A percentile compares a stretch with the other conserved stretches of the same genome.
These are phyloP conservation scores for Xylaria sp. DNA, from an alignment of 2,329 filamentous ascomycete species.

Conservation along the genomic window DNA sequence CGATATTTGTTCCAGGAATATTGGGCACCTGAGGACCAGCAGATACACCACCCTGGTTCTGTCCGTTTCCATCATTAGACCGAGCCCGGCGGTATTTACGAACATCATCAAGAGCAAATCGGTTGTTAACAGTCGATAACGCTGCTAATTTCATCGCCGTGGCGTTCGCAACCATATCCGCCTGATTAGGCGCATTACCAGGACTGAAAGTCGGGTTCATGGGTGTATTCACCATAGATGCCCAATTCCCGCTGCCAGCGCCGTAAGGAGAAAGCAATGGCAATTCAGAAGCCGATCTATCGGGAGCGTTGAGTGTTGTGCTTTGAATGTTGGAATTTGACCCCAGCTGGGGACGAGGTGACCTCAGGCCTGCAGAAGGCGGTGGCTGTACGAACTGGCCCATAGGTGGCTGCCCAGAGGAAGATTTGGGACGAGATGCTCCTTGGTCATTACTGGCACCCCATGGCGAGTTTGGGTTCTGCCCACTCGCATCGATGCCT, in stretches of 20 bases:
- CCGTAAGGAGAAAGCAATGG: slow-evolving; percentile 87
- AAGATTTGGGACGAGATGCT: slow-evolving; percentile 76
- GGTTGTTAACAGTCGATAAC: slow-evolving; percentile 96
- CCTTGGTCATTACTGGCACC: slow-evolving; percentile 63
- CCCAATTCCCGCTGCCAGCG: slow-evolving; percentile 90
- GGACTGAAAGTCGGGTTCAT: slow-evolving; percentile 87
- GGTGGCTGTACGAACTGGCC: slow-evolving; percentile 92
- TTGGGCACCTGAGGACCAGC: slow-evolving; percentile 70
- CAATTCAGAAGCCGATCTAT: slow-evolving; percentile 75
- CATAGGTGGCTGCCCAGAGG: slow-evolving; percentile 84
- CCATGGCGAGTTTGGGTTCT: slow-evolving; percentile 85
- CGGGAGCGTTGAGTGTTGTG: slow-evolving; percentile 80
- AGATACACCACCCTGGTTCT: slow-evolving; percentile 70
- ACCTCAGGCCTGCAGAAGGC: slow-evolving; percentile 79
- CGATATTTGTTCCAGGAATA: slow-evolving; percentile 78
- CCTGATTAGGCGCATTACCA: slow-evolving; percentile 75
- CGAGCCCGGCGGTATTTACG: slow-evolving; percentile 93
- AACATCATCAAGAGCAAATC: slow-evolving; percentile 95
- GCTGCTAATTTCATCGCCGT: slow-evolving; percentile 99
- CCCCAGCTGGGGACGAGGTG: slow-evolving; percentile 75
- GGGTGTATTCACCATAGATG: slow-evolving; percentile 97
- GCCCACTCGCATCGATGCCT: slow-evolving; percentile 66
- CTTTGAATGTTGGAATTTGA: slow-evolving; percentile 79
- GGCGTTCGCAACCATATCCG: slow-evolving; percentile 98
- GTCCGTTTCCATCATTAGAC: slow-evolving; percentile 81